Percentiles rank a stretch among this genome's conserved stretches.
Evolutionary conservation across 2,329 filamentous ascomycete genomes (phyloP).

Genomic region (Talaromyces sp.): DNA sequence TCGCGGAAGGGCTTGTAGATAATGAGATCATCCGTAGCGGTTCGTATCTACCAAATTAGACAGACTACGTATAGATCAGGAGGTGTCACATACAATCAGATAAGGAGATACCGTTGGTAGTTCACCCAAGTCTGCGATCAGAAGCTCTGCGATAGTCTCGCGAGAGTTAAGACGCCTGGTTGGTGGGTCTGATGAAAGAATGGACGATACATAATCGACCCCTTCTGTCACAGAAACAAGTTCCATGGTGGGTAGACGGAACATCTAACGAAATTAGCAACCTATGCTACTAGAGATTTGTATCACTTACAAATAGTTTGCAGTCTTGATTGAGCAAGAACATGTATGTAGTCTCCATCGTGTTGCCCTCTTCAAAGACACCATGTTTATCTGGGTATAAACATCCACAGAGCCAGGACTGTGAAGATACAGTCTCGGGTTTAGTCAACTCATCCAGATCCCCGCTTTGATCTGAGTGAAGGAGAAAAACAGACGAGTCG

Average conservation of each 20-base stretch:
- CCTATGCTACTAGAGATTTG: background rate
- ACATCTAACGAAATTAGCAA: conserved; percentile 57
- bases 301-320: conserved; percentile 64
- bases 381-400: conserved; percentile 70
- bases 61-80: background rate
- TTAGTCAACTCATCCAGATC: conserved; percentile 81
- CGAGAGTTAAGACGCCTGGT: conserved; percentile 68
- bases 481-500: conserved; percentile 75
- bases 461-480: conserved; percentile 74
- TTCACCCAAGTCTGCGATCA: conserved; percentile 84
- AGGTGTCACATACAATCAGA: conserved; percentile 66
- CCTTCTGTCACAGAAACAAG: conserved; percentile 74
- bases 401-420: conserved; percentile 79
- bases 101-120: conserved; percentile 68
- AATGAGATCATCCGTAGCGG: conserved; percentile 75
- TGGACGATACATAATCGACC: conserved; percentile 72
- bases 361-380: conserved; percentile 46
- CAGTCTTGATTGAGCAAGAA: conserved; percentile 77
- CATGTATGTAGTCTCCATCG: conserved; percentile 60
- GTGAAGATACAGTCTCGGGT: conserved; percentile 57
- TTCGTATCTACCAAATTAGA: conserved; percentile 61
- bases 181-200: conserved; percentile 69
- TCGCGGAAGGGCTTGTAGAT: conserved; percentile 78
- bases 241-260: conserved; percentile 71
- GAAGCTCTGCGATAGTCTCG: conserved; percentile 73